A percentile compares a stretch with the other conserved stretches of the same genome.
phyloP scores from a whole-genome alignment of 1,284 basidiomycete genomes.

The Moniliella sp. region DNA sequence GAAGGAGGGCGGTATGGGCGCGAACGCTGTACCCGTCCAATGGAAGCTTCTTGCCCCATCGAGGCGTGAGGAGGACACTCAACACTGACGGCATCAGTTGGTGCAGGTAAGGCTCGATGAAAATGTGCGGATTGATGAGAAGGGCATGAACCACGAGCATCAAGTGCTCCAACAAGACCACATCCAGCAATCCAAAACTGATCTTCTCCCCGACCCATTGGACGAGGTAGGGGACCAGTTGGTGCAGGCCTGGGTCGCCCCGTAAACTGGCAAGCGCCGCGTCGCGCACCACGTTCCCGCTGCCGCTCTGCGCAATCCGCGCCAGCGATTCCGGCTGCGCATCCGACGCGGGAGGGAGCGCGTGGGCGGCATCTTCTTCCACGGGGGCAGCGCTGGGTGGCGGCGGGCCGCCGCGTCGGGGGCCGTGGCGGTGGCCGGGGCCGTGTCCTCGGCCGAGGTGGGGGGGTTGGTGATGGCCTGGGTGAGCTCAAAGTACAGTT shows the following conservation, averaged over 20 bases:
- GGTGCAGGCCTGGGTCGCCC: slow-evolving; percentile 72
- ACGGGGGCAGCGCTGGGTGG: too few relatives aligned
- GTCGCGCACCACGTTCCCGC: slow-evolving; percentile 35
- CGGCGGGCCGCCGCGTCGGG: too few relatives aligned
- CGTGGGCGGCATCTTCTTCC: not conserved
- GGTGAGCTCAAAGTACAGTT: slow-evolving; percentile 82
- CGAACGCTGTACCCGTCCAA: slow-evolving; percentile 10
- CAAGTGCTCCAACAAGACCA: slow-evolving; percentile 35
- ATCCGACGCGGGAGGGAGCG: not conserved
- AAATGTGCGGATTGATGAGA: slow-evolving; percentile 51
- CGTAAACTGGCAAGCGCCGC: slow-evolving; percentile 74
- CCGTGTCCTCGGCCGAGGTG: too few relatives aligned
- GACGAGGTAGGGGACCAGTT: slow-evolving; percentile 80
- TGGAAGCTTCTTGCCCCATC: slow-evolving; percentile 38
- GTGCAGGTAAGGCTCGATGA: slow-evolving; percentile 86
- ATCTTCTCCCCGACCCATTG: slow-evolving; percentile 69
- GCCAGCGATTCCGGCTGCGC: not conserved
- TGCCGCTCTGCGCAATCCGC: slow-evolving; percentile 10
- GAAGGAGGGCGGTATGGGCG: slow-evolving; percentile 42
- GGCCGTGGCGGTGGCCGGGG: too few relatives aligned
- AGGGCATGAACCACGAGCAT: slow-evolving; percentile 21
- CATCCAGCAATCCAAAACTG: slow-evolving; percentile 9
- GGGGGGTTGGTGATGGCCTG: slow-evolving; percentile 35
- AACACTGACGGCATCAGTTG: slow-evolving; percentile 82
- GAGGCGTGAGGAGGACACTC: slow-evolving; percentile 66